A percentile compares a stretch with the other conserved stretches of the same genome.
Conservation (phyloP, 2,329 filamentous ascomycete species). For the Calonectria pseudoreteaudii region DNA sequence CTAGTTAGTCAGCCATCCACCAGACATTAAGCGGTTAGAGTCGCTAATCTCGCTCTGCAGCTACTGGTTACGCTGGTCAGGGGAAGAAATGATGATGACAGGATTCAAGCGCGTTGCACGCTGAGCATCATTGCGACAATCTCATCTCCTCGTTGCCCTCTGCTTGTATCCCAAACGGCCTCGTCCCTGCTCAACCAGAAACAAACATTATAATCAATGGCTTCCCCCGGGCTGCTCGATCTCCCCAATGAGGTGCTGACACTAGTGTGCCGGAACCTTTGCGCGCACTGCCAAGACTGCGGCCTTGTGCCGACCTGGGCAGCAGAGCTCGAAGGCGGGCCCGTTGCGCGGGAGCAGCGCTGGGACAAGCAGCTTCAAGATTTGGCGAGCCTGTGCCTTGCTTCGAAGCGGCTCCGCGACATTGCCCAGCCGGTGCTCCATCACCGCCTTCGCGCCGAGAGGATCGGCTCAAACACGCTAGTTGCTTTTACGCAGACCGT, state of each 20-base stretch:
- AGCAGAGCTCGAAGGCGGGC: background rate
- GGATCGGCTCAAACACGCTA: background rate
- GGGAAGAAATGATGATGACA: background rate
- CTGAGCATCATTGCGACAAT: background rate
- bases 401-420: background rate
- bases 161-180: background rate
- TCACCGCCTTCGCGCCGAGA: background rate
- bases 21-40: background rate
- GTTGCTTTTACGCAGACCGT: background rate
- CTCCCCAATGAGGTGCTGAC: background rate
- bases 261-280: background rate
- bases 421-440: background rate
- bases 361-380: background rate
- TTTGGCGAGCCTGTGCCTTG: background rate
- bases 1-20: too few species aligned
- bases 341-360: background rate
- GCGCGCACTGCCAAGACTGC: background rate
- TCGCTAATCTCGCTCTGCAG: too few species aligned
- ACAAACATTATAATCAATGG: background rate
- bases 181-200: too few species aligned
- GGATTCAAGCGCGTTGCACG: too few species aligned
- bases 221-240: background rate
- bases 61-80: background rate
- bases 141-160: too few species aligned
- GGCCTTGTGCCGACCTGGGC: background rate